phyloP scores from a whole-genome alignment of 108 stramenopile species.

The Stephanodiscus triporus region DNA sequence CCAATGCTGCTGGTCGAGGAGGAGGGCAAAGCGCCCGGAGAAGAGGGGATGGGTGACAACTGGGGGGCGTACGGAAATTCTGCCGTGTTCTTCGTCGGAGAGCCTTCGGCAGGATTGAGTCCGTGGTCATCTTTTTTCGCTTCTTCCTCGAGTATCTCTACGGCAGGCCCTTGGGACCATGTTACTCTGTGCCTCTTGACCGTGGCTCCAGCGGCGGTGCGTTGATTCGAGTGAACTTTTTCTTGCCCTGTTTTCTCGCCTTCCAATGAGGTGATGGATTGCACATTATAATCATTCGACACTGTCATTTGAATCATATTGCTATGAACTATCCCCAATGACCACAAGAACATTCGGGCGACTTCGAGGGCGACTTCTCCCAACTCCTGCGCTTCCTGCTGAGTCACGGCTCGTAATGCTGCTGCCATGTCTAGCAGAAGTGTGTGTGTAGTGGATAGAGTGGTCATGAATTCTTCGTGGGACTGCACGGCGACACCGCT shows the following conservation, averaged over 20 bases:
- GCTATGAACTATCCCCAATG: slow-evolving; percentile 59
- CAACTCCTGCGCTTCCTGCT: slow-evolving; percentile 81
- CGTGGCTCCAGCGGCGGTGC: neutral
- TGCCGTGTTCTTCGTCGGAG: slow-evolving; percentile 18
- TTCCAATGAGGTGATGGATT: neutral
- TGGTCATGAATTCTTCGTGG: slow-evolving; percentile 53
- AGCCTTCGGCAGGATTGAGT: slow-evolving; percentile 17
- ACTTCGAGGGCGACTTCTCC: slow-evolving; percentile 80
- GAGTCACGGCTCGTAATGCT: slow-evolving; percentile 65
- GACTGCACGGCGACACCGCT: slow-evolving; percentile 7
- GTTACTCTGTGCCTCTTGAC: slow-evolving; percentile 33
- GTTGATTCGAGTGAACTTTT: neutral
- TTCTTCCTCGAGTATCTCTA: slow-evolving; percentile 59
- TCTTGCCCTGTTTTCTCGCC: neutral
- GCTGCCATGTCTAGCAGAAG: slow-evolving; percentile 72
- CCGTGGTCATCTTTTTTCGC: slow-evolving; percentile 47
- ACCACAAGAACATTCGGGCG: slow-evolving; percentile 68
- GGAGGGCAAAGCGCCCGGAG: slow-evolving; percentile 13
- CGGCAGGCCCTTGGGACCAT: slow-evolving; percentile 34
- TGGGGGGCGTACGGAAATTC: slow-evolving; percentile 26
- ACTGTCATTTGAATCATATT: slow-evolving; percentile 54
- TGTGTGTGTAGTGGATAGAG: slow-evolving; percentile 51
- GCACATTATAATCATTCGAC: neutral
- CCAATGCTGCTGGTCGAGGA: neutral
- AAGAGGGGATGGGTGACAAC: slow-evolving; percentile 36